phyloP scores from a whole-genome alignment of 2,329 filamentous ascomycete genomes.

The Aureobasidium sp. region DNA sequence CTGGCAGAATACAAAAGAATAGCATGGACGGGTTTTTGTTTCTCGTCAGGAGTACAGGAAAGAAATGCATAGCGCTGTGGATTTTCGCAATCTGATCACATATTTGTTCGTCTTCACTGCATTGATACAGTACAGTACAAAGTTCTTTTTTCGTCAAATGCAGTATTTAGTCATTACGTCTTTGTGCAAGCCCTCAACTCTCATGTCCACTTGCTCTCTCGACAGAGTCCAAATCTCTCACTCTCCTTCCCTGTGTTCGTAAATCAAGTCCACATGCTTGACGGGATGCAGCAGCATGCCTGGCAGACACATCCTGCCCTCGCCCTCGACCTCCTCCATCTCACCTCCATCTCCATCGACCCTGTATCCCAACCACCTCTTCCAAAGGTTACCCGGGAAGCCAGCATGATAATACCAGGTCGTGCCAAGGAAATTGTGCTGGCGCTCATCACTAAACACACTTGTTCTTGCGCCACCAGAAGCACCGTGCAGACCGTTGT shows the following conservation, averaged over 20 bases:
- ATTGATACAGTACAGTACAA: too few species aligned
- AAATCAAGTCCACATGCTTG: conserved; percentile 43
- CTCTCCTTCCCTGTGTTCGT: conserved; percentile 31
- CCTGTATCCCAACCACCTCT: conserved; percentile 48
- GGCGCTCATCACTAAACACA: conserved; percentile 44
- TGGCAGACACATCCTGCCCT: conserved; percentile 45
- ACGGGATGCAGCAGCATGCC: conserved; percentile 44
- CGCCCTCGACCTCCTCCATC: conserved; percentile 36
- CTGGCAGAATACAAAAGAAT: background rate
- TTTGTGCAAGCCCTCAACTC: background rate
- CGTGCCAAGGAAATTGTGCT: conserved; percentile 47
- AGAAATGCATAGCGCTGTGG: background rate
- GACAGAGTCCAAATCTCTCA: background rate
- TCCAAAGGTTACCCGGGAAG: conserved; percentile 48
- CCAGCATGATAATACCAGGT: conserved; percentile 50
- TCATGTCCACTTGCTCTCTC: background rate
- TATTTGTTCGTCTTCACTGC: background rate
- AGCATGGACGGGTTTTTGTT: background rate
- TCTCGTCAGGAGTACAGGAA: background rate
- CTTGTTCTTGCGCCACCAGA: conserved; percentile 41
- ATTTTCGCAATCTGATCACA: background rate
- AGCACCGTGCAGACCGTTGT: conserved; percentile 47
- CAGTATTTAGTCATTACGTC: background rate
- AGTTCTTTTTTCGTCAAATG: background rate
- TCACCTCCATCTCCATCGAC: conserved; percentile 46